Base-by-base conservation (phyloP, 2,329 filamentous ascomycete species). In the Pseudopyricularia javanii region DNA sequence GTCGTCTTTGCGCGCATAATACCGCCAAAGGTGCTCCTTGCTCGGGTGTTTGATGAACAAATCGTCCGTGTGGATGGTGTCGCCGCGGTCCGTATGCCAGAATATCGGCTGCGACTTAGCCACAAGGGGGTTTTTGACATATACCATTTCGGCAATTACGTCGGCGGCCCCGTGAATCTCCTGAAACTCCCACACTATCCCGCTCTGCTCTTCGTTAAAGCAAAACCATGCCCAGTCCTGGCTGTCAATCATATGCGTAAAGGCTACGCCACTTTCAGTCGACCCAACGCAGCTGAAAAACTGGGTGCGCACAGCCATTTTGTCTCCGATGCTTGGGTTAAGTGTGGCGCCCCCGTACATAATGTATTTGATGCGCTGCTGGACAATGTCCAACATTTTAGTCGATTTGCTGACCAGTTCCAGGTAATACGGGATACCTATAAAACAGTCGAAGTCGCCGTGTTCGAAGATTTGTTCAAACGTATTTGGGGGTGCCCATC, bases 271-370 rank as follows among this genome's bases (percentile, higher is more conserved):
- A 32, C 48, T 50, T 28, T 50, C 48, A 12, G 48, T 50, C 32
- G 48, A 50, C 7, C 48, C 48, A n/a, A 50, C 12, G 48, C 48
- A 50, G 48, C 48, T 50, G 48, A 50, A 50, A 20, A 50, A 50
- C 3, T 7, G 30, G 20, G 17, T 24, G 12, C 9, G 48, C 28
- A 17, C 48, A 14, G 48, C 48, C 48, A 50, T 30, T 17, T 7
- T 20, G 48, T 50, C 17, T 4, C 48, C 48, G 5, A 20, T 50
- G 32, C 32, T n/a, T n/a, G 48, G 48, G 48, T 50, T 50, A 32
- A 50, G 48, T 11, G 48, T 24, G 9, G 48, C 48, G 17, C 48
- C 48, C 20, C 48, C 48, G 48, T 50, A 50, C 20, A 50, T 20
- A 20, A 50, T 50, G 48, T 50, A 50, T 17, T 37, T n/a, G 48